Conservation (phyloP, 148 eudicot species). For the Suaeda aralocaspica region DNA sequence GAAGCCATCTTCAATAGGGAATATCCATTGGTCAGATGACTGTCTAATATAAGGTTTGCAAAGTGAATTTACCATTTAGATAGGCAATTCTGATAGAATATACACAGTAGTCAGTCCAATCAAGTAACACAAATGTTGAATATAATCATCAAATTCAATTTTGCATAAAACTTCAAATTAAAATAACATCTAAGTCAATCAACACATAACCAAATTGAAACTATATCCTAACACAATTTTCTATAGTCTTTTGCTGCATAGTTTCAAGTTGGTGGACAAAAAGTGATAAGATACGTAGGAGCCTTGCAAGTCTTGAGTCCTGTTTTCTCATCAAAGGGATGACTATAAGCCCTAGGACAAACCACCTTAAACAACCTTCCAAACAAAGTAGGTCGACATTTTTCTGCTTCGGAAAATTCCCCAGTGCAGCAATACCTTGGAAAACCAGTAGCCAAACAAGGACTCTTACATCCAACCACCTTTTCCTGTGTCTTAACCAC, state of each 20-base stretch:
- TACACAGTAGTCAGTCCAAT: too few relatives aligned
- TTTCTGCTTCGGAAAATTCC: constrained; percentile 29
- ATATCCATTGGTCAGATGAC: too few relatives aligned
- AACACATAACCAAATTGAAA: not conserved
- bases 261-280: constrained; percentile 52
- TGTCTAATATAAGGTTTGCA: too few relatives aligned
- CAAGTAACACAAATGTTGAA: too few relatives aligned
- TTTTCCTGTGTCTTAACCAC: constrained; percentile 35
- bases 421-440: constrained; percentile 55
- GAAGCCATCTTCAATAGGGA: too few relatives aligned
- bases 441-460: constrained; percentile 49
- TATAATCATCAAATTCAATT: too few relatives aligned
- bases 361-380: constrained; percentile 43
- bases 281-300: constrained; percentile 52
- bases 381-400: constrained; percentile 46
- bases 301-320: constrained; percentile 63
- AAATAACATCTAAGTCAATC: not conserved
- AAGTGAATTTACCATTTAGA: too few relatives aligned
- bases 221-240: not conserved
- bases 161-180: too few relatives aligned
- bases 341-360: constrained; percentile 58
- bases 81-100: too few relatives aligned
- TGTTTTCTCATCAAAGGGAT: constrained; percentile 47
- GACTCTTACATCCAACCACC: constrained; percentile 83
- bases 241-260: not conserved